Evolutionary conservation across 345 rosid genomes (phyloP), one percentile per base, ranked within the genome.

Genomic region (Brassica nigra): DNA sequence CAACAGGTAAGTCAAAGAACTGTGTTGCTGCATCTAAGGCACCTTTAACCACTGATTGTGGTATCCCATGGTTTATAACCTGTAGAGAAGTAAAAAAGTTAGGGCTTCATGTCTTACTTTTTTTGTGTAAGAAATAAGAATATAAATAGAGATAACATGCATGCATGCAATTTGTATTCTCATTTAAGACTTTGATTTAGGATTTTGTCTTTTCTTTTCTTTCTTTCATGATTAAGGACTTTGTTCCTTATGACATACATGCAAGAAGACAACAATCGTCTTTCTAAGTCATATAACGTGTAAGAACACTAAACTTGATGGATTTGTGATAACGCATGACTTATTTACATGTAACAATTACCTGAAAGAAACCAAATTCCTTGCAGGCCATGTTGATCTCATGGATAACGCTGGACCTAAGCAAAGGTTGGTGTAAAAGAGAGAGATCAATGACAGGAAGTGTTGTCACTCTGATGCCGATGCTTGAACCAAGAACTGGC

Each of bases 1-100:
- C 87, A 18, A 73, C 62, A 77, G 92, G 84, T 77, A 89, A 84
- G 80, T 85, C 80, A 79, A 89, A 89, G 84, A 89, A 89, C 69
- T 75, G 68, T 64, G 75, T 78, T 68, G 88, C 87, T 14, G 88
- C 84, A 2, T 80, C 83, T 31, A 89, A 63, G 73, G 89, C 89
- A 75, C 80, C 84, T 66, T 66, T 68, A 81, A 86, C 67, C 28
- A 76, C 64, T 1, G 80, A 54, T 72, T 74, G 80, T 34, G 85
- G 71, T 78, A 87, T 84, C 34, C 86, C 87, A 54, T 89, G 90
- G 79, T 87, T 87, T 79, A 81, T 75, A 71, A 86, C 86, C 89
- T 89, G 82, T 55, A 62, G 34, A 52, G 27, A 73, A 55, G 27
- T 23, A 66, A 34, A 76, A 78, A 73, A 68, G 34, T 49, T 74